Conservation (phyloP, 2,329 filamentous ascomycete genomes). For the Epichloe amarillans region DNA sequence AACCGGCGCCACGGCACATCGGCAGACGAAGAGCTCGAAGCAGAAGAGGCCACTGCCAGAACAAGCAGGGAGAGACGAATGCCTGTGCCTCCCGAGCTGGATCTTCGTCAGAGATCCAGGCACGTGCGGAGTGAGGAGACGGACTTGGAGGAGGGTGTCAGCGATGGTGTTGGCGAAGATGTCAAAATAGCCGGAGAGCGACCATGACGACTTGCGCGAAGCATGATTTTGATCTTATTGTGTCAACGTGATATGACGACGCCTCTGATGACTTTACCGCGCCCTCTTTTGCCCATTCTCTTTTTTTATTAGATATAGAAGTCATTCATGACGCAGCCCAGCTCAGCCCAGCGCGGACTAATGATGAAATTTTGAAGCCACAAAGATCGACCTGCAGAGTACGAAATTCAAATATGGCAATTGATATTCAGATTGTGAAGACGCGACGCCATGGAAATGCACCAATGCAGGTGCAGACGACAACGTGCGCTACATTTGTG, state of each 20-base stretch:
- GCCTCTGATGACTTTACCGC: not conserved
- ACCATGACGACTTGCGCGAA: not conserved
- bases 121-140: not conserved
- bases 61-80: not conserved
- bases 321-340: too few species aligned
- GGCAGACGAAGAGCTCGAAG: slow-evolving; percentile 6
- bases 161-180: not conserved
- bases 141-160: slow-evolving; percentile 1
- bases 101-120: not conserved
- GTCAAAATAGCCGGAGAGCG: not conserved
- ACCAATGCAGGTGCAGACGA: too few species aligned
- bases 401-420: too few species aligned
- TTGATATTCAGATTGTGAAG: too few species aligned
- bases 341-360: too few species aligned
- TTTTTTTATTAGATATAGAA: too few species aligned
- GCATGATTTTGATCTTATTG: not conserved
- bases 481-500: not conserved
- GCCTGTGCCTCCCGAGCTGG: not conserved
- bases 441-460: too few species aligned
- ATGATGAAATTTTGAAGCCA: too few species aligned
- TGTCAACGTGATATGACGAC: not conserved
- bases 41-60: not conserved
- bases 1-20: slow-evolving; percentile 16
- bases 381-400: too few species aligned
- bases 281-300: too few species aligned